phyloP scores from a whole-genome alignment of 1,284 basidiomycete genomes.

The Tilletia setariae region DNA sequence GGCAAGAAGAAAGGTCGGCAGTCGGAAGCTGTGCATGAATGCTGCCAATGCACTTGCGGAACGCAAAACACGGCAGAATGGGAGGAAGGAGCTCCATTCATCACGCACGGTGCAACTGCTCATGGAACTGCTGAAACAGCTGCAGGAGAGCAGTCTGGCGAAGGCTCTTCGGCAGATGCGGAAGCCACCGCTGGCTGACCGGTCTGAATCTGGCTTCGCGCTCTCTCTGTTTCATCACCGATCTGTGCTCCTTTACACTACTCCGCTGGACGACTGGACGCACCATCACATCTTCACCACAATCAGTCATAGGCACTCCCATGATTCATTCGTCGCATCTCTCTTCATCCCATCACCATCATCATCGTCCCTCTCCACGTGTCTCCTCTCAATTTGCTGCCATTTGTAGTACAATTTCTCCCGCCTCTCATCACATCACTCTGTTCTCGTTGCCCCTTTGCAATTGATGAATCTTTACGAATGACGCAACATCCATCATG shows the following conservation, averaged over 20 bases:
- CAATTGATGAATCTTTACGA: neutral
- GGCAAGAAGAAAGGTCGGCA: neutral
- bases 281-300: too few relatives aligned
- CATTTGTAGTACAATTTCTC: neutral
- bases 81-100: slow-evolving; percentile 1
- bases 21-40: neutral
- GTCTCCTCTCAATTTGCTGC: too few relatives aligned
- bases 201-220: too few relatives aligned
- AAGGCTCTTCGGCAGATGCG: too few relatives aligned
- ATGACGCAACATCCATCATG: neutral
- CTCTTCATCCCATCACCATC: neutral
- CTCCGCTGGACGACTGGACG: too few relatives aligned
- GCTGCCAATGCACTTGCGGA: slow-evolving; percentile 9
- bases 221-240: too few relatives aligned
- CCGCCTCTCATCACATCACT: neutral
- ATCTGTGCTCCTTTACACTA: too few relatives aligned
- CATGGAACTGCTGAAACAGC: too few relatives aligned
- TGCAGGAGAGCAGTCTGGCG: too few relatives aligned
- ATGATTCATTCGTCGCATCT: neutral
- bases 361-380: neutral
- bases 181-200: too few relatives aligned
- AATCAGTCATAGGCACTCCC: neutral
- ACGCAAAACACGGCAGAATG: slow-evolving; percentile 5
- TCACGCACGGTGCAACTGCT: neutral
- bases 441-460: too few relatives aligned